phyloP scores from a whole-genome alignment of 1,284 basidiomycete species.

The Trametes polyzona region DNA sequence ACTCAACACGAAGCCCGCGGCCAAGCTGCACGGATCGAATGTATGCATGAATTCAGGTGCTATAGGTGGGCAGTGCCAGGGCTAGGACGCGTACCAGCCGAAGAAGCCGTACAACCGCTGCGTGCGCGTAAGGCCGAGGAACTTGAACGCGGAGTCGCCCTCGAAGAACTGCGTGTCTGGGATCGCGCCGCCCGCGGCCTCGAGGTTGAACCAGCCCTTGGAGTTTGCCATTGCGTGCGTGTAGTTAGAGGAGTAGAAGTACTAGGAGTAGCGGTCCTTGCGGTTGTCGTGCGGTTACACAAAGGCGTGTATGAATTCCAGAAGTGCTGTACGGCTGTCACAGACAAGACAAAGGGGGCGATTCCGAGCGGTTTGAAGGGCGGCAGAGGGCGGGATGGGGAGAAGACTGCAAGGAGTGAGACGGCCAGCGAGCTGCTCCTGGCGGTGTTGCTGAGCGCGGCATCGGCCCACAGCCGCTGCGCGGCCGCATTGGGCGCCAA shows the following conservation, averaged over 20 bases:
- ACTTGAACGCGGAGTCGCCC: constrained; percentile 83
- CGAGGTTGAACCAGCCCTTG: constrained; percentile 74
- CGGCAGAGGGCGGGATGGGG: neutral
- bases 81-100: constrained; percentile 78
- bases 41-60: neutral
- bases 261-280: neutral
- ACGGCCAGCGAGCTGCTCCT: constrained; percentile 17
- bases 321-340: no score
- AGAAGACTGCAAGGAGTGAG: constrained; percentile 4
- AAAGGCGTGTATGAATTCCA: no score
- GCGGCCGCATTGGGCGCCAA: constrained; percentile 16
- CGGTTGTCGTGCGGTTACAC: no score
- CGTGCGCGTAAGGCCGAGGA: constrained; percentile 75
- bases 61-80: no score
- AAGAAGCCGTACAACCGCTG: constrained; percentile 85
- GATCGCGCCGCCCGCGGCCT: constrained; percentile 57
- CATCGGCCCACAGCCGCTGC: no score
- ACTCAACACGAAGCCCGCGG: constrained; percentile 78
- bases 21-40: constrained; percentile 50
- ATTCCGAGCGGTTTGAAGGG: neutral
- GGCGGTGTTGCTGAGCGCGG: constrained; percentile 24
- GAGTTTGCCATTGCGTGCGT: constrained; percentile 30
- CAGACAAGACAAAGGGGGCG: no score
- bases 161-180: constrained; percentile 80
- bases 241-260: neutral